Percentiles rank a stretch among this genome's conserved stretches.
phyloP scores from a whole-genome alignment of 2,329 filamentous ascomycete genomes.

The Claviceps sp. region DNA sequence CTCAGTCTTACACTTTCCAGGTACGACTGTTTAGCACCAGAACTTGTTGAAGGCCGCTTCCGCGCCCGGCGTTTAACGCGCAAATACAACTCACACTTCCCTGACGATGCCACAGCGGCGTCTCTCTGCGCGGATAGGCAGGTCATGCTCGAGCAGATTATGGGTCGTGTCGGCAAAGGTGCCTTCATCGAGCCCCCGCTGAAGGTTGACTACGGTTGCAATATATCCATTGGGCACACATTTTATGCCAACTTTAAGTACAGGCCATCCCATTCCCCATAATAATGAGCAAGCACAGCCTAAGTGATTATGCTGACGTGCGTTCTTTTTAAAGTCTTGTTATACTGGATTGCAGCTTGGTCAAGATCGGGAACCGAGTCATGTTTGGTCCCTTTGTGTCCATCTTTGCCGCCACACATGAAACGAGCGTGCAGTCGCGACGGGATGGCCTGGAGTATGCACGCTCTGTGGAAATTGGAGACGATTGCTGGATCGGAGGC shows the following conservation, averaged over 20 bases:
- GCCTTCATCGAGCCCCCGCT: conserved; percentile 48
- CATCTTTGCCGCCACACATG: conserved; percentile 60
- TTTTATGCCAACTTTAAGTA: conserved; percentile 45
- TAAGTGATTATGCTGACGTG: neutral
- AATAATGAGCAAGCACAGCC: neutral
- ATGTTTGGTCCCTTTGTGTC: conserved; percentile 59
- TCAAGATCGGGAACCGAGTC: conserved; percentile 56
- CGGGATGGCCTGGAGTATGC: conserved; percentile 35
- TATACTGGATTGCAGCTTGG: conserved; percentile 60
- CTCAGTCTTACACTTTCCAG: conserved; percentile 19
- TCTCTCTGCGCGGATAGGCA: conserved; percentile 26
- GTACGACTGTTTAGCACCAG: conserved; percentile 35
- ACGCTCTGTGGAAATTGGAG: conserved; percentile 30
- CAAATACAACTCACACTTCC: conserved; percentile 45
- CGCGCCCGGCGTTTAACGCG: conserved; percentile 40
- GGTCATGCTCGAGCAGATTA: conserved; percentile 32
- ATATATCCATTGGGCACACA: conserved; percentile 45
- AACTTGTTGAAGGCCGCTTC: conserved; percentile 37
- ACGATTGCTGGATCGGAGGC: conserved; percentile 43
- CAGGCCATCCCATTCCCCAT: neutral
- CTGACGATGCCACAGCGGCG: conserved; percentile 29
- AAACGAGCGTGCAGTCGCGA: conserved; percentile 43
- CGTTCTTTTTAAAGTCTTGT: conserved; percentile 26
- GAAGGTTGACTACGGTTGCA: conserved; percentile 52
- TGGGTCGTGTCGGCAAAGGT: conserved; percentile 37